Base-by-base conservation (phyloP, 345 rosid species). In the Adansonia digitata region DNA sequence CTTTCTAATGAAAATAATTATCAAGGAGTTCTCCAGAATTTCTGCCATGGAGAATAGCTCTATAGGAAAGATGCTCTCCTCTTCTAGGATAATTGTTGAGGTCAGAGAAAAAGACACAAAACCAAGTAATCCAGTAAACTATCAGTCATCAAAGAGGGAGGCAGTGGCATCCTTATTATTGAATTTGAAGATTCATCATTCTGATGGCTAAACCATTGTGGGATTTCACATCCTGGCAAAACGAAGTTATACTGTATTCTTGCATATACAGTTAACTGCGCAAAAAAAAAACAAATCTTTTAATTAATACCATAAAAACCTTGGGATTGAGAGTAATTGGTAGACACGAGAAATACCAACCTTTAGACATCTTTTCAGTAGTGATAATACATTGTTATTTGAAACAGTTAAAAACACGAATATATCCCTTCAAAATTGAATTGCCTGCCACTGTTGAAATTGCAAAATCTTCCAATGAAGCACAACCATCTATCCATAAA, bases 401-500 rank as follows among this genome's bases (percentile, higher is more conserved):
- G 52, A 1, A 24, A 37, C 52, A 42, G 4, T 66, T 66, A 14
- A 14, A 0, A 6, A 5, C 51, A 6, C 0, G 0, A 13, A 42
- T 11, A 2, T 5, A 3, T 2, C 1, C 35, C 4, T 0, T 1
- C 2, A 1, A 1, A 1, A 7, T 0, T 29, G 14, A 1, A 9
- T 43, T 29, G 51, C 24, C 5, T 18, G 10, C 43, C 31, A 17
- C 29, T 27, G 24, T 0, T 34, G 45, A 34, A 20, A n/a, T 22
- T 11, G 49, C 35, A 22, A 34, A 0, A 46, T 35, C 7, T 4
- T 22, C 74, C 52, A 83, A 40, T 5, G 81, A 74, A 45, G 72
- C 53, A 69, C 84, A 81, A 65, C 51, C 42, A 37, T 78, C 52
- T 29, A 57, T 53, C 29, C 37, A 39, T 40, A 81, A 39, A 26